phyloP scores from a whole-genome alignment of 2,329 filamentous ascomycete species.

The Albifimbria verrucaria region DNA sequence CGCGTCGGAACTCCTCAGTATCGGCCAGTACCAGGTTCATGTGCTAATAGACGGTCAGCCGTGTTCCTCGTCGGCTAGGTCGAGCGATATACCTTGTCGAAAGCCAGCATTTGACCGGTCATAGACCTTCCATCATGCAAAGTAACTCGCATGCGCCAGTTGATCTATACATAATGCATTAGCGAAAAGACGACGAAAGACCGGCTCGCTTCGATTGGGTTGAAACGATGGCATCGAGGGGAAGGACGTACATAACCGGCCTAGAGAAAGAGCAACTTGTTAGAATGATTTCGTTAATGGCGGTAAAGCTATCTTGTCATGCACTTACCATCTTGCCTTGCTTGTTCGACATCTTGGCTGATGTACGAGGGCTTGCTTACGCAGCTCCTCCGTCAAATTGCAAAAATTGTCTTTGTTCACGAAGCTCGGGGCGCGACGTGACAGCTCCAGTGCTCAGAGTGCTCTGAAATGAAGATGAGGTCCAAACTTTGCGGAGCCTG shows the following conservation, averaged over 20 bases:
- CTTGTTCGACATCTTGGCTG: slow-evolving; percentile 58
- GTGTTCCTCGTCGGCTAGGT: not conserved
- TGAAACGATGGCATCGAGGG: slow-evolving; percentile 17
- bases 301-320: slow-evolving; percentile 30
- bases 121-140: slow-evolving; percentile 94
- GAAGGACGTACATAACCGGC: slow-evolving; percentile 65
- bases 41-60: slow-evolving; percentile 55
- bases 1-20: slow-evolving; percentile 93
- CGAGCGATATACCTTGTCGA: slow-evolving; percentile 73
- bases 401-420: slow-evolving; percentile 42
- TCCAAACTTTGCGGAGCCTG: slow-evolving; percentile 45
- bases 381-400: slow-evolving; percentile 26
- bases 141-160: slow-evolving; percentile 98
- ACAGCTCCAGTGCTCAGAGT: slow-evolving; percentile 36
- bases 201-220: slow-evolving; percentile 2
- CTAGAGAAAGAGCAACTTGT: slow-evolving; percentile 51
- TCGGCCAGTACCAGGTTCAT: slow-evolving; percentile 99
- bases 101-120: slow-evolving; percentile 96
- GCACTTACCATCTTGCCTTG: slow-evolving; percentile 97
- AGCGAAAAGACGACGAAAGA: not conserved
- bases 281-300: slow-evolving; percentile 52
- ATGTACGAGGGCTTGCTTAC: slow-evolving; percentile 22
- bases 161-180: slow-evolving; percentile 64
- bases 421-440: slow-evolving; percentile 34
- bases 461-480: slow-evolving; percentile 39